Evolutionary conservation across 2,329 filamentous ascomycete genomes (phyloP).

Genomic region (Sporothrix euskadiensis): DNA sequence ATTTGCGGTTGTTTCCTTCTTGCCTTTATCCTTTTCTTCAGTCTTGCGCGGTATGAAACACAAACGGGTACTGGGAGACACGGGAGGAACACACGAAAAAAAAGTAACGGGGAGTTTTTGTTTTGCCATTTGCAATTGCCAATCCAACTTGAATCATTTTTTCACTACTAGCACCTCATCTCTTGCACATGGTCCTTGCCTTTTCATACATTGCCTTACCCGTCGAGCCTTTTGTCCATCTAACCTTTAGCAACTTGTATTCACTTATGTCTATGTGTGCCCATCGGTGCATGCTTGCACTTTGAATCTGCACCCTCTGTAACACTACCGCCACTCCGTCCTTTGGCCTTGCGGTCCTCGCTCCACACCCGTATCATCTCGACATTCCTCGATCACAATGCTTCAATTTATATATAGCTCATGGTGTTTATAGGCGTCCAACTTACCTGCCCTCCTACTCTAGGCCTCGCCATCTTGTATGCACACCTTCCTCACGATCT

Average conservation of each 20-base stretch:
- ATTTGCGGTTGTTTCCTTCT: background rate
- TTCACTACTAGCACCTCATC: background rate
- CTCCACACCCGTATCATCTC: background rate
- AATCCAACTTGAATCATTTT: background rate
- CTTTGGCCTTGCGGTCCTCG: background rate
- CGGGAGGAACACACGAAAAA: background rate
- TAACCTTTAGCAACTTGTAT: background rate
- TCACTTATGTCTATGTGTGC: background rate
- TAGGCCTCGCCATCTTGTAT: background rate
- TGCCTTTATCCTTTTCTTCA: conserved; percentile 12
- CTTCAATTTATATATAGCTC: background rate
- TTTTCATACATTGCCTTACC: background rate
- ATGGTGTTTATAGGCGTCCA: background rate
- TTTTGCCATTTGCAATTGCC: background rate
- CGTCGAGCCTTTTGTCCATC: background rate
- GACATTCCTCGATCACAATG: background rate
- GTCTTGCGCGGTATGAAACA: conserved; percentile 7
- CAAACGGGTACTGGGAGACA: background rate
- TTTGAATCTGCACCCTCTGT: background rate
- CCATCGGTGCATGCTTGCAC: background rate
- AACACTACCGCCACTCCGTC: background rate
- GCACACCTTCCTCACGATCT: background rate
- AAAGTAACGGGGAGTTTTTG: conserved; percentile 8
- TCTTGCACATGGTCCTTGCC: background rate
- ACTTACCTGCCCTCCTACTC: background rate